Conservation (phyloP, 495 filamentous ascomycete genomes). For the Pyronema domesticum region DNA sequence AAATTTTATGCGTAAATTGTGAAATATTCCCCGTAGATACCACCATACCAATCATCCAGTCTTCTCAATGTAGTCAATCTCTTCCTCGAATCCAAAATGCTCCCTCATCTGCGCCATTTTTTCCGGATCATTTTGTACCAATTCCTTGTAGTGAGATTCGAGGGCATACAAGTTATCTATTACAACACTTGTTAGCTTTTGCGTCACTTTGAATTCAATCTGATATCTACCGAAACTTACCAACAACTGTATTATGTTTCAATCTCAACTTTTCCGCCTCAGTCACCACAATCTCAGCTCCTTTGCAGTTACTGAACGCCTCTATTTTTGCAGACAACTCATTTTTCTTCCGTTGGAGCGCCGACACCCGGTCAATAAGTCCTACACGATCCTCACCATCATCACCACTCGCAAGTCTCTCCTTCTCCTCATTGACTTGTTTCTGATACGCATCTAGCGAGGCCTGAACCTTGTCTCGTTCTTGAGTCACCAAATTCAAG, state of each 20-base stretch:
- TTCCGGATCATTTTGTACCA: constrained; percentile 36
- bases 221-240: constrained; percentile 4
- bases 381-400: constrained; percentile 29
- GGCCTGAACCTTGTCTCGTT: constrained; percentile 33
- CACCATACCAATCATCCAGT: too few species aligned
- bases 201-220: background rate
- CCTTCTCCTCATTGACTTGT: constrained; percentile 23
- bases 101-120: constrained; percentile 34
- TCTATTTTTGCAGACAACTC: constrained; percentile 26
- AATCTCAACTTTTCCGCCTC: constrained; percentile 29
- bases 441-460: constrained; percentile 28
- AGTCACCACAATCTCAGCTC: constrained; percentile 30
- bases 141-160: constrained; percentile 40
- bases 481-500: constrained; percentile 34
- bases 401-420: constrained; percentile 17
- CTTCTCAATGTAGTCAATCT: constrained; percentile 16
- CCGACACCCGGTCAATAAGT: constrained; percentile 27
- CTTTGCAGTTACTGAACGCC: constrained; percentile 34
- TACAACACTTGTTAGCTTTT: constrained; percentile 20
- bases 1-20: too few species aligned
- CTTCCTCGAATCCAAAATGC: constrained; percentile 26
- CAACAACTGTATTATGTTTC: constrained; percentile 10
- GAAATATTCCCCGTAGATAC: too few species aligned
- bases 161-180: constrained; percentile 48
- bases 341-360: constrained; percentile 25